Conservation (phyloP, 108 stramenopile genomes). For the Skeletonema menzelii region DNA sequence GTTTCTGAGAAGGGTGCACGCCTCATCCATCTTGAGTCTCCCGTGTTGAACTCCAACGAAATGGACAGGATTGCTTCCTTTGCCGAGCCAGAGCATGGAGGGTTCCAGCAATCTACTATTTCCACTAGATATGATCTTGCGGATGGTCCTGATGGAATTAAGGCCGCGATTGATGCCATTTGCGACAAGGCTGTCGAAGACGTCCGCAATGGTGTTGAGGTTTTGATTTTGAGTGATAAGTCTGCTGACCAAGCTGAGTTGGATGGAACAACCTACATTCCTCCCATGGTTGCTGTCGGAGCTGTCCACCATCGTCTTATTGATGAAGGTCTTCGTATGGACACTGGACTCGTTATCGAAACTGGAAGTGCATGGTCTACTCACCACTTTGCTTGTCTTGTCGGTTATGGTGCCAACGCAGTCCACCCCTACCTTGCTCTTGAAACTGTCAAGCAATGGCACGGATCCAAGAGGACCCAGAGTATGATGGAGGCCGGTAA, state of each 20-base stretch:
- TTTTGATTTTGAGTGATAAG: constrained; percentile 90
- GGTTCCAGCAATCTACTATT: constrained; percentile 75
- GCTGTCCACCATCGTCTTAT: constrained; percentile 97
- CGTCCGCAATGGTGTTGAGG: constrained; percentile 85
- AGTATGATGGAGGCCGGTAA: constrained; percentile 89
- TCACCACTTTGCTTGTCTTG: constrained; percentile 91
- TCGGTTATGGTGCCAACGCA: constrained; percentile 96
- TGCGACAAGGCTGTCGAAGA: constrained; percentile 84
- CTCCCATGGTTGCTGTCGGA: constrained; percentile 92
- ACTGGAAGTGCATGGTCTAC: constrained; percentile 94
- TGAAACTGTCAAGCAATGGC: constrained; percentile 94
- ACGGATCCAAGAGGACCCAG: constrained; percentile 69
- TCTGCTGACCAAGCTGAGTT: constrained; percentile 62
- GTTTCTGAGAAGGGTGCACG: constrained; percentile 83
- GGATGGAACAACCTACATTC: constrained; percentile 82
- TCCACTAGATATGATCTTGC: constrained; percentile 85
- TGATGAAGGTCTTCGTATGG: constrained; percentile 89
- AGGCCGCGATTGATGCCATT: constrained; percentile 78
- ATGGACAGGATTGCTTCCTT: constrained; percentile 66
- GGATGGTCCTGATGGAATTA: constrained; percentile 83
- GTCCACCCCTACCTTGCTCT: constrained; percentile 95
- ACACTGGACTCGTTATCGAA: constrained; percentile 90
- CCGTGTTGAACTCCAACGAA: constrained; percentile 74
- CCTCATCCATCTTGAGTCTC: constrained; percentile 82
- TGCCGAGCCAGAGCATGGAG: constrained; percentile 69